phyloP scores from a whole-genome alignment of 1,284 basidiomycete genomes.

The Trichosporon faecale region DNA sequence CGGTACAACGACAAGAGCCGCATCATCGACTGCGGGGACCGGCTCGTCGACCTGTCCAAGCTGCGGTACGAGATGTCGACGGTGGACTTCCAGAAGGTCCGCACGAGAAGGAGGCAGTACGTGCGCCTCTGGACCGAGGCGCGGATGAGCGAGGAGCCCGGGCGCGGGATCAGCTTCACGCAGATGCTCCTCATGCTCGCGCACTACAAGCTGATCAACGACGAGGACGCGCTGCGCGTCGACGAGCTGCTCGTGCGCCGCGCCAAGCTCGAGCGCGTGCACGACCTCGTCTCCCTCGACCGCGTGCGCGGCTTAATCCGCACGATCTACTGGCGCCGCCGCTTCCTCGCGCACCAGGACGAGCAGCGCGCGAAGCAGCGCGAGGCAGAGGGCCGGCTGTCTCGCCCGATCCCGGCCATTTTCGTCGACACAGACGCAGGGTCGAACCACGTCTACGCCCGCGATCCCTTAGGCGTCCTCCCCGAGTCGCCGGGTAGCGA shows the following conservation, averaged over 20 bases:
- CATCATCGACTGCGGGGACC: constrained; percentile 43
- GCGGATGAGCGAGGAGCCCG: constrained; percentile 65
- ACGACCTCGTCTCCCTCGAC: constrained; percentile 77
- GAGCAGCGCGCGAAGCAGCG: constrained; percentile 31
- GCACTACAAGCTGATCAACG: constrained; percentile 88
- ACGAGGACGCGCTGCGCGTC: constrained; percentile 75
- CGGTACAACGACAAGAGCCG: constrained; percentile 24
- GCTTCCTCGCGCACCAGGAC: constrained; percentile 57
- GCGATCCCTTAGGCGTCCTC: neutral
- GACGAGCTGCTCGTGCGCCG: constrained; percentile 74
- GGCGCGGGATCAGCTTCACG: constrained; percentile 83
- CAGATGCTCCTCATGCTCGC: constrained; percentile 84
- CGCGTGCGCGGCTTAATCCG: constrained; percentile 72
- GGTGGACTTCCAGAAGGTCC: constrained; percentile 65
- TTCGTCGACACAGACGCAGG: constrained; percentile 35
- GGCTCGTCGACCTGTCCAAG: constrained; percentile 64
- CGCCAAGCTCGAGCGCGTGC: constrained; percentile 72
- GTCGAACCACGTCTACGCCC: neutral
- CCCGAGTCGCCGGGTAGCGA: constrained; percentile 3
- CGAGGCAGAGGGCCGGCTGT: constrained; percentile 24
- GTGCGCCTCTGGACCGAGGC: constrained; percentile 81
- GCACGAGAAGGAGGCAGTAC: constrained; percentile 66
- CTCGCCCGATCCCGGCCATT: constrained; percentile 45
- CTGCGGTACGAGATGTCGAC: constrained; percentile 61
- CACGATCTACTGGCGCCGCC: constrained; percentile 69